Base-by-base conservation (phyloP, 228 moss, liverwort and hornwort species). In the Sphagnum magellanicum region DNA sequence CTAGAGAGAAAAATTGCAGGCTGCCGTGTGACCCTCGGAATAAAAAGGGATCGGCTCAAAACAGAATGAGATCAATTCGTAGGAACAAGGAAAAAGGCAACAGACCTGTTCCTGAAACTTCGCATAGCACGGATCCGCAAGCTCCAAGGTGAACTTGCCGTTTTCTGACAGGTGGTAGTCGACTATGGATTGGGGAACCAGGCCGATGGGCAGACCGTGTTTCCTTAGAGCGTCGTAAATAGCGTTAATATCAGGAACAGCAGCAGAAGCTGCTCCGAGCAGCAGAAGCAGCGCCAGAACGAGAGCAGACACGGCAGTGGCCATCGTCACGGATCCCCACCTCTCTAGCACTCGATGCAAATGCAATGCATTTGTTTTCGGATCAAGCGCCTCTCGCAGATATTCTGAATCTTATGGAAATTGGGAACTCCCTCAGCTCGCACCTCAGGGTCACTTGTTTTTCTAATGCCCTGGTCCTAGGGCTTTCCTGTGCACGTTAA, bases 131-230 rank as follows among this genome's bases (percentile, higher is more conserved):
- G 81, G 49, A 1, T 73, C 71, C 13, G 51, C 52, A 16, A 98
- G 79, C 8, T 72, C 16, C 16, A 98, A 81, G 53, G 70, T 1
- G 63, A 98, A 98, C 11, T 82, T 76, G 5, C 97, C 97, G 49
- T 79, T 76, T 53, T 82, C 62, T 16, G 52, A n/a, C 4, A 98
- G 79, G 57, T 86, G 50, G 79, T 91, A 86, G 66, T 74, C 65
- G 61, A 67, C 64, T 51, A 98, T 85, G 51, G 85, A 85, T 64
- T 59, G 66, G 15, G 97, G 97, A 57, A 98, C 79, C 9, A 98
- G 80, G 10, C 97, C 97, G 50, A 75, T 74, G 0, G 97, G 97
- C 0, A 98, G 78, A 3, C 97, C 97, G 68, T 91, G 78, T 69
- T 91, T 79, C 77, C 69, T 71, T 82, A 98, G 71, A 70, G 89